Conservation (phyloP, 495 filamentous ascomycete species). For the Cercophora newfieldiana region DNA sequence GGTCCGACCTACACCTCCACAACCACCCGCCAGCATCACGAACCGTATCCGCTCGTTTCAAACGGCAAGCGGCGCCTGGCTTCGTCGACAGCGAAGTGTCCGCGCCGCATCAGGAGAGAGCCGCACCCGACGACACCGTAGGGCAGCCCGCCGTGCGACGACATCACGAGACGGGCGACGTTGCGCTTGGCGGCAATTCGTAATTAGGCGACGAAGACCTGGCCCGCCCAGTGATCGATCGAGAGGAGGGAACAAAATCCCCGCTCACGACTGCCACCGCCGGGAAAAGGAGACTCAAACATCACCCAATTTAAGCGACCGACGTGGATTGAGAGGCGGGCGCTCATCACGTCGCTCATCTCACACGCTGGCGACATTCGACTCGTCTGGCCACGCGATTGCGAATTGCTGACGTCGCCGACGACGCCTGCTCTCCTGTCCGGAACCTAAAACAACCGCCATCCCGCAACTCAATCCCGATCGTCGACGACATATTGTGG, state of each 20-base stretch:
- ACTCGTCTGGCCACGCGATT: not conserved
- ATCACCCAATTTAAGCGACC: conserved; percentile 17
- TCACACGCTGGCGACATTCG: conserved; percentile 11
- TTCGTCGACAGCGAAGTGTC: conserved; percentile 19
- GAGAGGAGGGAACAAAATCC: conserved; percentile 1
- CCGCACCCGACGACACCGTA: not conserved
- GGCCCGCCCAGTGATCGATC: conserved; percentile 4
- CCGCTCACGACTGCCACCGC: not conserved
- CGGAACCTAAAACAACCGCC: conserved; percentile 3
- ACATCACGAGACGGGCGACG: conserved; percentile 15
- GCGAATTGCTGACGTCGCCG: conserved; percentile 19
- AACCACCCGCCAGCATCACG: conserved; percentile 17
- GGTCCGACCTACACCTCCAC: conserved; percentile 17
- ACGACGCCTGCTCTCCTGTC: conserved; percentile 14
- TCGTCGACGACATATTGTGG: conserved; percentile 7
- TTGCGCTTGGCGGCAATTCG: conserved; percentile 29
- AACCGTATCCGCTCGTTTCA: conserved; percentile 19
- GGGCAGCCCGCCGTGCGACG: conserved; percentile 1
- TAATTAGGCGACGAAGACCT: conserved; percentile 25
- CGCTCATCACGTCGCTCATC: not conserved
- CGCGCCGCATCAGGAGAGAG: not conserved
- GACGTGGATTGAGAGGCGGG: conserved; percentile 4
- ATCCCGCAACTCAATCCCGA: conserved; percentile 11
- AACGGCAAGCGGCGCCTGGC: conserved; percentile 17
- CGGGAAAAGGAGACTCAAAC: conserved; percentile 10